Percentiles rank a stretch among this genome's conserved stretches.
phyloP scores from a whole-genome alignment of 139 green algal genomes.

The Microglena sp. region DNA sequence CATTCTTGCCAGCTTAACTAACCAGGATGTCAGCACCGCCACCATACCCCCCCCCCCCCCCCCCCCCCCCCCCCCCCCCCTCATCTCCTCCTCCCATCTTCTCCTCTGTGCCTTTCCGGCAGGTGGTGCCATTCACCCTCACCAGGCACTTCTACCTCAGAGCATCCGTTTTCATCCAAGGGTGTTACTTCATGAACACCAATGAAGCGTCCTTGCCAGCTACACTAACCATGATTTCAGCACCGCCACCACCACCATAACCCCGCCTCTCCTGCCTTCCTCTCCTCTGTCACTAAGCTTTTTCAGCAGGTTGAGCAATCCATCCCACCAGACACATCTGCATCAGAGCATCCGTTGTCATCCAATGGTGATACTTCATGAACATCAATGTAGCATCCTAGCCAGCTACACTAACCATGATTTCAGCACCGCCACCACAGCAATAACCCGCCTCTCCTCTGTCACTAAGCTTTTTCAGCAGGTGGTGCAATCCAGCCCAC shows the following conservation, averaged over 20 bases:
- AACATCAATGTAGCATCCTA: conserved; percentile 85
- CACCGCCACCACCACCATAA: too few species aligned
- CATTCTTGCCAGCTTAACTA: too few species aligned
- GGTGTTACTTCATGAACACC: conserved; percentile 86
- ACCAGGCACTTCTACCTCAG: conserved; percentile 28
- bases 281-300: too few species aligned
- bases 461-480: too few species aligned
- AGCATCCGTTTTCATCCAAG: conserved; percentile 20
- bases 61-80: too few species aligned
- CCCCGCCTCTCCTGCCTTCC: too few species aligned
- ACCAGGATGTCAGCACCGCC: too few species aligned
- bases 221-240: too few species aligned
- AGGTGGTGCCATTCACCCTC: conserved; percentile 1
- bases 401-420: conserved; percentile 64
- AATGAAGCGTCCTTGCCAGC: too few species aligned
- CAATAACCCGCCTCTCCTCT: background rate
- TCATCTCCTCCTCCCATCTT: too few species aligned
- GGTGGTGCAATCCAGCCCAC: conserved; percentile 10
- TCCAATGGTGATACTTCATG: conserved; percentile 68
- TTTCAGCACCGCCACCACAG: conserved; percentile 54
- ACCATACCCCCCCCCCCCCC: too few species aligned
- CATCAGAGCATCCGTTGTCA: conserved; percentile 21
- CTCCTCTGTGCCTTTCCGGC: too few species aligned
- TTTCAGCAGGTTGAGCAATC: background rate
- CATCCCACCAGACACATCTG: conserved; percentile 25